Percentiles rank a stretch among this genome's conserved stretches.
These are phyloP conservation scores for Calonectria montana DNA, from an alignment of 2,329 filamentous ascomycete genomes.

Conservation along the genomic window DNA sequence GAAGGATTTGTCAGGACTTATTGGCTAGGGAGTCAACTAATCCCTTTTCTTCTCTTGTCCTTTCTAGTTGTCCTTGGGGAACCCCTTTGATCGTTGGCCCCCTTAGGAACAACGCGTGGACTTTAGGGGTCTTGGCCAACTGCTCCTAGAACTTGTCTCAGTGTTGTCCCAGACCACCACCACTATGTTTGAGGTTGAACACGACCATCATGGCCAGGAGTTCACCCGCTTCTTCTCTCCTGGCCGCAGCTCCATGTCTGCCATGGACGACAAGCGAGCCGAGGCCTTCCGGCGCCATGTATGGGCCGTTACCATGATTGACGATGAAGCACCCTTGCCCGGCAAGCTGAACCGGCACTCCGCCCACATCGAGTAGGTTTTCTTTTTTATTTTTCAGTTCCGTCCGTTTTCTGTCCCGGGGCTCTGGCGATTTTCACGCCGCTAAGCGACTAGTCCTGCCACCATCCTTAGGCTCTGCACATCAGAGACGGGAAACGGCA, in stretches of 20 bases:
- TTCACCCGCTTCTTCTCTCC: conserved; percentile 43
- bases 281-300: conserved; percentile 43
- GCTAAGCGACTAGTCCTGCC: conserved; percentile 10
- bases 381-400: neutral
- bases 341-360: conserved; percentile 33
- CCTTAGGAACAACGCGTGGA: neutral
- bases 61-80: neutral
- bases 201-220: conserved; percentile 41
- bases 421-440: conserved; percentile 13
- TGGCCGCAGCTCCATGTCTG: conserved; percentile 42
- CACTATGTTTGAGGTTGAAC: conserved; percentile 42
- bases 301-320: conserved; percentile 43
- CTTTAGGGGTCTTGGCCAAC: neutral
- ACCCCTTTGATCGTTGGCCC: neutral
- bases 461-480: conserved; percentile 4
- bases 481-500: neutral
- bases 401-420: conserved; percentile 9
- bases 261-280: conserved; percentile 40
- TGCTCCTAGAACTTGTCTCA: conserved; percentile 21
- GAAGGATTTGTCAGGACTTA: neutral
- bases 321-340: conserved; percentile 35
- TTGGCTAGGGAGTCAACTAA: neutral
- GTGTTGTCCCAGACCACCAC: conserved; percentile 9
- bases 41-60: neutral
- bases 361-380: conserved; percentile 37